Percentiles rank a stretch among this genome's conserved stretches.
phyloP scores from a whole-genome alignment of 805 yeast genomes.

The Candida ficus region DNA sequence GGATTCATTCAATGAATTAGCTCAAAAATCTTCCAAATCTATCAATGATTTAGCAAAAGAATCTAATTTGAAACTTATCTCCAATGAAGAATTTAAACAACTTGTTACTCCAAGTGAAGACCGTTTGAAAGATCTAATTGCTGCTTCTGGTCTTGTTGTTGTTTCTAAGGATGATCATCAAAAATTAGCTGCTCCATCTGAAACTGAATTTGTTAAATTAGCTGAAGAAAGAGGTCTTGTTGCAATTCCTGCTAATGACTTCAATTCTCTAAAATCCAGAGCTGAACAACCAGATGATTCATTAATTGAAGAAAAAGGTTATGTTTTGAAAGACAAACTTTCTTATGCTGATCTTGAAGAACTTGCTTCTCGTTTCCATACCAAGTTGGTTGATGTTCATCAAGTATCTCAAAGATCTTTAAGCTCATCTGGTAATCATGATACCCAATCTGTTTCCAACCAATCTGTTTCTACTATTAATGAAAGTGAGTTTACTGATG shows the following conservation, averaged over 20 bases:
- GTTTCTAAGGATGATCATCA: slow-evolving; percentile 1
- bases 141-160: slow-evolving; percentile 10
- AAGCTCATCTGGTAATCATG: neutral
- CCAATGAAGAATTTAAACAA: neutral
- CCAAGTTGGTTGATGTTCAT: slow-evolving; percentile 29
- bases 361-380: slow-evolving; percentile 31
- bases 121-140: slow-evolving; percentile 1
- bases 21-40: slow-evolving; percentile 2
- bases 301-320: neutral
- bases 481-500: slow-evolving; percentile 28
- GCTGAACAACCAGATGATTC: slow-evolving; percentile 18
- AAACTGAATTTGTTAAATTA: slow-evolving; percentile 5
- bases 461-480: slow-evolving; percentile 22
- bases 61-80: slow-evolving; percentile 4
- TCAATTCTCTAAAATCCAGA: slow-evolving; percentile 18
- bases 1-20: neutral
- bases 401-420: slow-evolving; percentile 7
- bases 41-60: slow-evolving; percentile 9
- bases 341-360: slow-evolving; percentile 28
- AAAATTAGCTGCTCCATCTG: neutral
- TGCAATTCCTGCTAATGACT: slow-evolving; percentile 15
- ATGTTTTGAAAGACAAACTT: slow-evolving; percentile 15
- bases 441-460: slow-evolving; percentile 21
- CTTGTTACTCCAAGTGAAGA: slow-evolving; percentile 5
- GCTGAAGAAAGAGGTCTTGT: slow-evolving; percentile 16